Evolutionary conservation across 139 green algal species (phyloP), one percentile per base, ranked within the genome.

Genomic region (Pseudopediastrum boryanum): DNA sequence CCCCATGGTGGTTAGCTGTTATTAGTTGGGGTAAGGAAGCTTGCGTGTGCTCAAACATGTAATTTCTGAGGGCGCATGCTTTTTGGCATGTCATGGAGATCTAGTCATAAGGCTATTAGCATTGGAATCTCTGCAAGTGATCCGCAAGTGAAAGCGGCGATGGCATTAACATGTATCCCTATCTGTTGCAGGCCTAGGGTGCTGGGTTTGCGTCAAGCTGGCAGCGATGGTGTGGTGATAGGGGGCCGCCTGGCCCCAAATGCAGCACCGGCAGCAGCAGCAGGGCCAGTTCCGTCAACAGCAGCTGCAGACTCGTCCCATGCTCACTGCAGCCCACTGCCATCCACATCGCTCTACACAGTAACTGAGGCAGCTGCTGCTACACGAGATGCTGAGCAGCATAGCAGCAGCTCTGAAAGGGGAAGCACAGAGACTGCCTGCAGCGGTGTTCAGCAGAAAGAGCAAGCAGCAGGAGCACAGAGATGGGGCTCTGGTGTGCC

Each of bases 131-230:
- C n/a, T n/a, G n/a, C n/a, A n/a, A n/a, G n/a, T n/a, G n/a, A n/a
- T n/a, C n/a, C n/a, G n/a, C n/a, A n/a, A n/a, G n/a, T n/a, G n/a
- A n/a, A n/a, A n/a, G n/a, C n/a, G n/a, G n/a, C n/a, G n/a, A n/a
- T n/a, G n/a, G n/a, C n/a, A n/a, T n/a, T n/a, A n/a, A n/a, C n/a
- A n/a, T n/a, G n/a, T n/a, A 33, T 36, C 36, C 13, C 64, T 72
- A 25, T 1, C 13, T 23, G 25, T 51, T 21, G 48, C 54, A 78
- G 71, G 71, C 71, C 71, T 8, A 8, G 39, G 43, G 71, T 70
- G 39, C 56, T 78, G 71, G 42, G 19, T 16, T 9, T 51, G 21
- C 71, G 54, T 13, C 56, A 39, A 59, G 71, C 23, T 4, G 52
- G 46, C 8, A 56, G 56, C 10, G n/a, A n/a, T n/a, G 54, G 54